These are phyloP conservation scores for Salix viminalis DNA, from an alignment of 345 rosid genomes.

Conservation along the genomic window DNA sequence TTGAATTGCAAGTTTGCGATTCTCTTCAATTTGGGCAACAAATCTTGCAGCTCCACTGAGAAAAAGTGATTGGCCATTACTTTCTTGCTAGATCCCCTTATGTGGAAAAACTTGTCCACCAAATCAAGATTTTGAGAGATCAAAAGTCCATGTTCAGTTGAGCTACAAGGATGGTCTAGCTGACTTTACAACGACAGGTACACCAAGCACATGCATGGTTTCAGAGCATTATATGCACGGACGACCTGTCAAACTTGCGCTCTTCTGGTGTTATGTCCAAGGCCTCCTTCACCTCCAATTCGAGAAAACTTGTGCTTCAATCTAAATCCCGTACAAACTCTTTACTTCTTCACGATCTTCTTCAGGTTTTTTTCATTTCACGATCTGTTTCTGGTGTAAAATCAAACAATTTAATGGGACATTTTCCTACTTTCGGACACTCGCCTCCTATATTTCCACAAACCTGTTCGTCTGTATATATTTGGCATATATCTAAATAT, in stretches of 20 bases:
- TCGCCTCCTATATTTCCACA: too few species aligned
- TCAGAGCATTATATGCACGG: constrained; percentile 4
- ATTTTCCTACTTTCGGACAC: too few species aligned
- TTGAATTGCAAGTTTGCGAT: not conserved
- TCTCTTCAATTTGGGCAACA: not conserved
- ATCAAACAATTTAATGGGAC: too few species aligned
- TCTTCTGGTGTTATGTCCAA: constrained; percentile 3
- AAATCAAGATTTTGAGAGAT: not conserved
- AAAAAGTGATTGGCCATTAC: not conserved
- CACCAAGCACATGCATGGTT: constrained; percentile 38
- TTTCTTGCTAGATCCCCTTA: not conserved
- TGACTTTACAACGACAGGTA: not conserved
- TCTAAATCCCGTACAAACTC: not conserved
- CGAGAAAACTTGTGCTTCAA: not conserved
- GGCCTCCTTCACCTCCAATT: not conserved
- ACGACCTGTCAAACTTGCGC: constrained; percentile 9
- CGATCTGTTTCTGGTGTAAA: too few species aligned
- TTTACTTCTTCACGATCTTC: too few species aligned
- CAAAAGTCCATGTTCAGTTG: not conserved
- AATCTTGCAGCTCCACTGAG: not conserved
- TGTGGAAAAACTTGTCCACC: not conserved
- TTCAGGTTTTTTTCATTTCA: too few species aligned
- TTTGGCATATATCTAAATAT: too few species aligned
- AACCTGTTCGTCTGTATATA: too few species aligned
- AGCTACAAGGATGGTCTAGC: constrained; percentile 23